Evolutionary conservation across 441 rosid species (phyloP), one percentile per base, ranked within the genome.

Genomic region (Jatropha podagrica): DNA sequence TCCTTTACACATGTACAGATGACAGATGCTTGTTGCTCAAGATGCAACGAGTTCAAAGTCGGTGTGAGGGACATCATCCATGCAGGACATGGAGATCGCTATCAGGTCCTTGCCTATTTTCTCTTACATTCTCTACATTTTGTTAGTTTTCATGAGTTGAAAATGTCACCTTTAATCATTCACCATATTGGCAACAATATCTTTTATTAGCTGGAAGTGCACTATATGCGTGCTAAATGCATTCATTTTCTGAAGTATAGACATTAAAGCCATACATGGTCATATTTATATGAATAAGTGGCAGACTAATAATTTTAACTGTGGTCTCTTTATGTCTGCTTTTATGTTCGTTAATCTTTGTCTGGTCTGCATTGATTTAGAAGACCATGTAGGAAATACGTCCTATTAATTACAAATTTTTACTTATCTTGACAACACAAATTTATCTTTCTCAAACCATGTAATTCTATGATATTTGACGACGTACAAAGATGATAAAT

Each of bases 51-150:
- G 80, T 71, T 75, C 18, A 87, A 88, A 79, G 99, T 94, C 0
- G 96, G 97, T 15, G 76, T 94, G 72, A 85, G 92, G 81, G 99
- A 96, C 79, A 91, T 96, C 72, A 96, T 96, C 81, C 99, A 94
- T 85, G 97, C 97, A 68, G 98, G 99, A 68, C 97, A 89, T 74
- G 97, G 96, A 64, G 97, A 87, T 79, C 94, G 98, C 76, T 96
- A 96, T 77, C 95, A 96, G 98, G 99, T 95, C 73, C 66, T 67
- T 82, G 37, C 71, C 46, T 65, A 44, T 69, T 73, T 41, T 49
- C 37, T 72, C 8, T 46, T 44, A 8, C 11, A 18, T 74, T 37
- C 12, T 2, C 55, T 74, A 20, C 44, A 14, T 26, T 49, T n/a
- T 26, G 3, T 44, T 46, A 67, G 37, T n/a, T 66, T 44, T 44